phyloP scores from a whole-genome alignment of 1,284 basidiomycete genomes.

The Mycosarcoma maydis region DNA sequence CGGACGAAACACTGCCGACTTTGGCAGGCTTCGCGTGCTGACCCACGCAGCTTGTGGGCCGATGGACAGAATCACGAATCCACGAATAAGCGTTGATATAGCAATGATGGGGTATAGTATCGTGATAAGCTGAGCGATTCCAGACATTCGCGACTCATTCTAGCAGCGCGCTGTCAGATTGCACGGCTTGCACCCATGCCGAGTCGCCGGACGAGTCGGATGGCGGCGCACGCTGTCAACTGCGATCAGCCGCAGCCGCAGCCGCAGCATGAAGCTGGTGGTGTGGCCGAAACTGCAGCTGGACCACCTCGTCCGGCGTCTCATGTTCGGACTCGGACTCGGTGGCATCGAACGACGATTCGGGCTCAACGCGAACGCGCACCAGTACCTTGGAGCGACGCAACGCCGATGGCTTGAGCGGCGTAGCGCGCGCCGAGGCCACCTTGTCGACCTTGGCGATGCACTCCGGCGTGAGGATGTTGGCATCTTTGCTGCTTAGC shows the following conservation, averaged over 20 bases:
- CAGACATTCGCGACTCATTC: too few relatives aligned
- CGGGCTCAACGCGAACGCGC: neutral
- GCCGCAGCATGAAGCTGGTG: too few relatives aligned
- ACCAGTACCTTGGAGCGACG: conserved; percentile 2
- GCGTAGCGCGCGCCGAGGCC: too few relatives aligned
- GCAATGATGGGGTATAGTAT: too few relatives aligned
- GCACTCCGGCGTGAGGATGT: too few relatives aligned
- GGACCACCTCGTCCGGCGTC: conserved; percentile 12
- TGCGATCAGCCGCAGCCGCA: neutral
- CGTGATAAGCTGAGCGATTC: too few relatives aligned
- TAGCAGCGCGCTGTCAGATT: conserved; percentile 26
- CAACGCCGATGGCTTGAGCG: conserved; percentile 15
- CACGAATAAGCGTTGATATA: too few relatives aligned
- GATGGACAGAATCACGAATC: too few relatives aligned
- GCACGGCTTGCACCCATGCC: conserved; percentile 2
- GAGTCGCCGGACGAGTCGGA: conserved; percentile 15
- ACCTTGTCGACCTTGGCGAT: too few relatives aligned
- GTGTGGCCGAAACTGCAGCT: conserved; percentile 7
- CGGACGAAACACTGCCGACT: too few relatives aligned
- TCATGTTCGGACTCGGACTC: conserved; percentile 10
- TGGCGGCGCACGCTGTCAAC: conserved; percentile 22
- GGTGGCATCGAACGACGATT: conserved; percentile 20
- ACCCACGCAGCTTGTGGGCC: too few relatives aligned
- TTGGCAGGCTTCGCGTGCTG: too few relatives aligned
- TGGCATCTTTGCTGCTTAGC: conserved; percentile 17